A percentile compares a stretch with the other conserved stretches of the same genome.
Conservation (phyloP, 768 basidiomycete species). For the Daedaleopsis nitida region DNA sequence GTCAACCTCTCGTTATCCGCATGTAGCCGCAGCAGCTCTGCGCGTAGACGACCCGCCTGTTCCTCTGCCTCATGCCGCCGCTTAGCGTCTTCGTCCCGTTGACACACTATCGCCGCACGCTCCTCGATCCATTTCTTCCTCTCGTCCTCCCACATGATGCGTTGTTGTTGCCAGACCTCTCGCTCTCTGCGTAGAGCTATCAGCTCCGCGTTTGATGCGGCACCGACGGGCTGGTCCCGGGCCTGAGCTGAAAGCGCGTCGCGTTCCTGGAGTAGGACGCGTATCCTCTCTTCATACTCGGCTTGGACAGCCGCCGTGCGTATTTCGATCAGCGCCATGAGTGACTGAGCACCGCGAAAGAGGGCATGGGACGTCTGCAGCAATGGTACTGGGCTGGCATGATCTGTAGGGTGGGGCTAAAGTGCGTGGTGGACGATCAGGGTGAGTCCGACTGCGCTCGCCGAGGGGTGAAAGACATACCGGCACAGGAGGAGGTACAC, state of each 20-base stretch:
- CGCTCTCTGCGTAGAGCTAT: neutral
- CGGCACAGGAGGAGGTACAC: neutral
- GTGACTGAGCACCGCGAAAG: conserved; percentile 2
- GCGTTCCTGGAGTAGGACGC: neutral
- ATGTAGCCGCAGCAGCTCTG: neutral
- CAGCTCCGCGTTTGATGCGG: neutral
- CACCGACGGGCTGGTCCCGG: neutral
- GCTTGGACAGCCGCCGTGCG: neutral
- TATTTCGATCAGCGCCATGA: conserved; percentile 5
- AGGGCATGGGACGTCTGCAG: conserved; percentile 6
- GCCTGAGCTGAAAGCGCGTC: neutral
- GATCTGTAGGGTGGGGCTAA: neutral
- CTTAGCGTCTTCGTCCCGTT: neutral
- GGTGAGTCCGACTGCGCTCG: neutral
- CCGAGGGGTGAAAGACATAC: neutral
- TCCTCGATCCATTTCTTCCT: too few species aligned
- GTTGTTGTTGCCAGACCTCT: neutral
- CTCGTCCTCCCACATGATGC: neutral
- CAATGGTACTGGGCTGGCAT: neutral
- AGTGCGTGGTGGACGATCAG: neutral
- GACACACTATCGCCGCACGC: too few species aligned
- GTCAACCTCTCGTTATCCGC: neutral
- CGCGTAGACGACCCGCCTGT: neutral
- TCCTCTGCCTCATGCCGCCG: neutral
- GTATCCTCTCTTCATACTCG: conserved; percentile 7